Conservation (phyloP, 306 rosid genomes). For the Quercus glauca region DNA sequence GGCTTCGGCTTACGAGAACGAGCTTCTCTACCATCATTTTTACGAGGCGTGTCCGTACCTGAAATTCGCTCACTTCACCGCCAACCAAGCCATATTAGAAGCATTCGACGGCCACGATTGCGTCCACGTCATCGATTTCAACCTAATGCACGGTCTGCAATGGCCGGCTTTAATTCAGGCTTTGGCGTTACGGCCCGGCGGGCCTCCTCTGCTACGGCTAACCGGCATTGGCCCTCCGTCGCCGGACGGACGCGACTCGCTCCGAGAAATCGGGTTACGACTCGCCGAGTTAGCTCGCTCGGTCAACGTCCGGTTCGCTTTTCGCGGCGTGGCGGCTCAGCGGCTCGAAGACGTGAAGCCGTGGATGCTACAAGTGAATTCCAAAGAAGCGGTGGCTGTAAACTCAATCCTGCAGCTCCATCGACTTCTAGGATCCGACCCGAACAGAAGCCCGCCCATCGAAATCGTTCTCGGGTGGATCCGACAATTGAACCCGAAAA, state of each 20-base stretch:
- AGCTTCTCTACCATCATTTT: slow-evolving; percentile 67
- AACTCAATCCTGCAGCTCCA: slow-evolving; percentile 88
- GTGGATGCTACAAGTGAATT: slow-evolving; percentile 79
- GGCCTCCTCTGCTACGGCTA: slow-evolving; percentile 65
- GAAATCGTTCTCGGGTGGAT: slow-evolving; percentile 60
- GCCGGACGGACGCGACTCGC: slow-evolving; percentile 76
- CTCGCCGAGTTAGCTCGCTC: slow-evolving; percentile 84
- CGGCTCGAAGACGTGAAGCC: slow-evolving; percentile 86
- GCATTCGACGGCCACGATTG: slow-evolving; percentile 78
- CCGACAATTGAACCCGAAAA: slow-evolving; percentile 67
- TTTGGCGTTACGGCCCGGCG: slow-evolving; percentile 82
- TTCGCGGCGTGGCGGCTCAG: slow-evolving; percentile 84
- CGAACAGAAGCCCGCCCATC: slow-evolving; percentile 23
- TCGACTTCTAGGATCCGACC: slow-evolving; percentile 57
- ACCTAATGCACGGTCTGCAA: slow-evolving; percentile 84
- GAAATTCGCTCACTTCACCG: slow-evolving; percentile 93
- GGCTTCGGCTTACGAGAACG: slow-evolving; percentile 44
- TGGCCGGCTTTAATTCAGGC: slow-evolving; percentile 95
- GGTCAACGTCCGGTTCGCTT: slow-evolving; percentile 76
- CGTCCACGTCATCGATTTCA: slow-evolving; percentile 93
- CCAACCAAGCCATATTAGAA: slow-evolving; percentile 85
- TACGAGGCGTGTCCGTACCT: slow-evolving; percentile 89
- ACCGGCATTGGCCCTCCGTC: slow-evolving; percentile 98
- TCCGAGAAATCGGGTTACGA: slow-evolving; percentile 69
- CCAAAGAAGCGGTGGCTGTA: slow-evolving; percentile 77